Evolutionary conservation across 495 filamentous ascomycete genomes (phyloP).

Genomic region (Lentithecium fluviatile): DNA sequence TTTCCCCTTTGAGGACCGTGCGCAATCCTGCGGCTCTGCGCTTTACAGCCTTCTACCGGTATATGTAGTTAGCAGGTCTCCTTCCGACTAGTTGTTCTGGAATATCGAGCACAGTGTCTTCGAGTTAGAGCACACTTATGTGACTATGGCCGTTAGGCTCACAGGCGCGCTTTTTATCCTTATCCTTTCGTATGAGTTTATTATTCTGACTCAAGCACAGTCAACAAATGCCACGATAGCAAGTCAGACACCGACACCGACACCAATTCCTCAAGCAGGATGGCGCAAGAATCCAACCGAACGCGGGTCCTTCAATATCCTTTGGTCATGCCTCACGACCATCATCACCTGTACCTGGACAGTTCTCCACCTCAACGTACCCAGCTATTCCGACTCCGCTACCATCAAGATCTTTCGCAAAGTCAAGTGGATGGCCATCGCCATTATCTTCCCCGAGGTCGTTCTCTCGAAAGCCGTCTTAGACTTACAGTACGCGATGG

Average conservation of each 20-base stretch:
- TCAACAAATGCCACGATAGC: not conserved
- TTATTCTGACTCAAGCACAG: not conserved
- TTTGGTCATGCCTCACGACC: not conserved
- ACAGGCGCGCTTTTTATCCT: too few species aligned
- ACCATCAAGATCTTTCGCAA: not conserved
- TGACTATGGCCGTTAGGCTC: too few species aligned
- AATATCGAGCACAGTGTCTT: too few species aligned
- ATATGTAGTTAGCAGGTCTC: too few species aligned
- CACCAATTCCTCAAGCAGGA: not conserved
- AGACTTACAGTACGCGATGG: not conserved
- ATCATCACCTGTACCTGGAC: not conserved
- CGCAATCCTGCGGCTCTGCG: too few species aligned
- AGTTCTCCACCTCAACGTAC: not conserved
- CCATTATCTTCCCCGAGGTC: not conserved
- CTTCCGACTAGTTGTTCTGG: too few species aligned
- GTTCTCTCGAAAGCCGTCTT: not conserved
- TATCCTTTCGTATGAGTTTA: too few species aligned
- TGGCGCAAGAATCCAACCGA: not conserved
- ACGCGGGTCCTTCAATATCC: not conserved
- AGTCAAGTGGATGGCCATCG: not conserved
- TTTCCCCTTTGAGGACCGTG: too few species aligned
- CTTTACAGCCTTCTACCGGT: too few species aligned
- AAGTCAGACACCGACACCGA: not conserved
- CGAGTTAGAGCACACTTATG: too few species aligned
- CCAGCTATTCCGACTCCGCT: not conserved